phyloP scores from a whole-genome alignment of 192 early-diverging fungal species.

The Backusella circina region DNA sequence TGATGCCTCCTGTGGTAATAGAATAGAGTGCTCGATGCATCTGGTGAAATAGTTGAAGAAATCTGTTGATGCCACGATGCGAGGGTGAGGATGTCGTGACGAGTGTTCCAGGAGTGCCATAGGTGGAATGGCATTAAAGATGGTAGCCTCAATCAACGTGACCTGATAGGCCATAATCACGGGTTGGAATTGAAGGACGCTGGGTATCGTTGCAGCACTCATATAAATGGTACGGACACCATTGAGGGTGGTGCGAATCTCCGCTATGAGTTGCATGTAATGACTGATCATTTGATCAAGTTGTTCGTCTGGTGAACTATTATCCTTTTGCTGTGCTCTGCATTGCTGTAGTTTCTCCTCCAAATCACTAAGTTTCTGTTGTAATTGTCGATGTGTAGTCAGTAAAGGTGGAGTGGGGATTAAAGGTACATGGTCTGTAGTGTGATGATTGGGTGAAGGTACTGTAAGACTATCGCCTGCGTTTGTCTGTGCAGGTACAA shows the following conservation, averaged over 20 bases:
- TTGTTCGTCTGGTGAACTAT: slow-evolving; percentile 21
- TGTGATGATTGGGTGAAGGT: slow-evolving; percentile 14
- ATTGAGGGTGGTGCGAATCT: slow-evolving; percentile 48
- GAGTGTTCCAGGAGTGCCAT: slow-evolving; percentile 58
- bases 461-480: slow-evolving; percentile 40
- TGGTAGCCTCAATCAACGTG: slow-evolving; percentile 63
- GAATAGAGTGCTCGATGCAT: slow-evolving; percentile 66
- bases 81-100: slow-evolving; percentile 55
- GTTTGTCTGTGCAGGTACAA: slow-evolving; percentile 49
- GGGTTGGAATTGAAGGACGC: slow-evolving; percentile 56
- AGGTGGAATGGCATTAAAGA: slow-evolving; percentile 64
- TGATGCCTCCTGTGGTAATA: slow-evolving; percentile 55
- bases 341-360: slow-evolving; percentile 34
- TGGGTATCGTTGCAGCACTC: slow-evolving; percentile 50
- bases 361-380: slow-evolving; percentile 39
- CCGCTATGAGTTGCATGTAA: slow-evolving; percentile 39
- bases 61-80: slow-evolving; percentile 65
- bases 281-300: slow-evolving; percentile 44
- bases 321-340: slow-evolving; percentile 9
- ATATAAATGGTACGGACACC: slow-evolving; percentile 46
- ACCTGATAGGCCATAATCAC: slow-evolving; percentile 67
- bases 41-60: slow-evolving; percentile 81
- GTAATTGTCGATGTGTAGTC: slow-evolving; percentile 44
- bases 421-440: slow-evolving; percentile 49
- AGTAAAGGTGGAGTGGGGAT: slow-evolving; percentile 54